Conservation (phyloP, 2,329 filamentous ascomycete genomes). For the Pseudocercospora fijiensis region DNA sequence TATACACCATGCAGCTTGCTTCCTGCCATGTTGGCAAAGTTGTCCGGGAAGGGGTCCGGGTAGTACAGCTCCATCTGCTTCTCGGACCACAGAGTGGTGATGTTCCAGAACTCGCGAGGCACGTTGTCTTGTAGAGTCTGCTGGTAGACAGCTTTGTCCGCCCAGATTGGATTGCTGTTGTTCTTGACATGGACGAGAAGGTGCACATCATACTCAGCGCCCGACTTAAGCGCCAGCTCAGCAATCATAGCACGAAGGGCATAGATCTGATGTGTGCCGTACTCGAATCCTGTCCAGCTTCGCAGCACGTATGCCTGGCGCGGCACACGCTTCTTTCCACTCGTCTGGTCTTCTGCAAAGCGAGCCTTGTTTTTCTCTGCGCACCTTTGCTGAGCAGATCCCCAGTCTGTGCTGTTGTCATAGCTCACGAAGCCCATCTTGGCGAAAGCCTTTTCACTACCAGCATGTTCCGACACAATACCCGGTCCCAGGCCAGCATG, state of each 20-base stretch:
- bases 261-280: slow-evolving; percentile 74
- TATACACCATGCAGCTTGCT: slow-evolving; percentile 84
- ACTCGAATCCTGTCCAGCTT: slow-evolving; percentile 78
- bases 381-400: slow-evolving; percentile 49
- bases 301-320: slow-evolving; percentile 82
- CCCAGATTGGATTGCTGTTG: slow-evolving; percentile 72
- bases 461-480: slow-evolving; percentile 42
- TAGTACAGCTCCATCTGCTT: slow-evolving; percentile 90
- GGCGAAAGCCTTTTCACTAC: slow-evolving; percentile 50
- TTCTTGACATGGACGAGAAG: slow-evolving; percentile 84
- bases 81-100: slow-evolving; percentile 91
- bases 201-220: slow-evolving; percentile 83
- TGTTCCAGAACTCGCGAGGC: slow-evolving; percentile 80
- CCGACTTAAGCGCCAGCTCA: slow-evolving; percentile 76
- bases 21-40: slow-evolving; percentile 61
- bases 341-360: slow-evolving; percentile 40
- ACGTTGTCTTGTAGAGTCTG: slow-evolving; percentile 66
- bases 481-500: slow-evolving; percentile 51
- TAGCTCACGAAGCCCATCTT: slow-evolving; percentile 49
- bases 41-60: slow-evolving; percentile 79
- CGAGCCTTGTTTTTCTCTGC: slow-evolving; percentile 51
- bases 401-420: slow-evolving; percentile 49
- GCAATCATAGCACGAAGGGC: slow-evolving; percentile 80
- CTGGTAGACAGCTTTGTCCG: slow-evolving; percentile 67
- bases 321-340: slow-evolving; percentile 43